Evolutionary conservation across 345 rosid genomes (phyloP).

Genomic region (Adansonia digitata): DNA sequence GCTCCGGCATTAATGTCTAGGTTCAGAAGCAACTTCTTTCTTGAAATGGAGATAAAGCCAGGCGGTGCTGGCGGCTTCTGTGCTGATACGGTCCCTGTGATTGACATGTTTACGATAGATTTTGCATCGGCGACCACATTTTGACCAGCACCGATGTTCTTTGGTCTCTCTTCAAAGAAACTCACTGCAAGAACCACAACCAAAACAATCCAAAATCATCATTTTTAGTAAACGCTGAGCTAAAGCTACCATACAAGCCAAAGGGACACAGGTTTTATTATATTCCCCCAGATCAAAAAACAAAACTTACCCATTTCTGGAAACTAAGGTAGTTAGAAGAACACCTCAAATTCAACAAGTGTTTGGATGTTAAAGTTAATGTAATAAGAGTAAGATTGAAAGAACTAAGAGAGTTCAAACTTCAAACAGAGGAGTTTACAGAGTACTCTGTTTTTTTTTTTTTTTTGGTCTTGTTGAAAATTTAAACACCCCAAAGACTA

Average conservation of each 20-base stretch:
- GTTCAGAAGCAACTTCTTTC: constrained; percentile 43
- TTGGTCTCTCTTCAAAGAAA: constrained; percentile 26
- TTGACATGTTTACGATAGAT: too few relatives aligned
- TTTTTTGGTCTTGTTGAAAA: neutral
- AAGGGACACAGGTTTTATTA: neutral
- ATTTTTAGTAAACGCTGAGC: neutral
- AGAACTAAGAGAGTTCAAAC: neutral
- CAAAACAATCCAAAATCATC: neutral
- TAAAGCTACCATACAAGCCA: too few relatives aligned
- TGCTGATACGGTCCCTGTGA: too few relatives aligned
- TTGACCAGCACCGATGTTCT: constrained; percentile 34
- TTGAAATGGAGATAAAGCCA: constrained; percentile 39
- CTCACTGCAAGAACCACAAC: neutral
- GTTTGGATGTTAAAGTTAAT: constrained; percentile 8
- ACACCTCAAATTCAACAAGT: neutral
- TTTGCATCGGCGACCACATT: constrained; percentile 54
- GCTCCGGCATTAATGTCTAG: constrained; percentile 56
- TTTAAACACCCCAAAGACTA: neutral
- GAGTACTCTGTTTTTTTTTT: constrained; percentile 16
- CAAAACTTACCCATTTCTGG: constrained; percentile 25
- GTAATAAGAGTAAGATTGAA: neutral
- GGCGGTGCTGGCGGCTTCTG: constrained; percentile 60
- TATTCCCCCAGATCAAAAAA: neutral
- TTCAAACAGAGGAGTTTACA: constrained; percentile 3
- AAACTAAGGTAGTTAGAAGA: neutral